Conservation (phyloP, 202 grass and related monocot species). For the Brachypodium distachyon region DNA sequence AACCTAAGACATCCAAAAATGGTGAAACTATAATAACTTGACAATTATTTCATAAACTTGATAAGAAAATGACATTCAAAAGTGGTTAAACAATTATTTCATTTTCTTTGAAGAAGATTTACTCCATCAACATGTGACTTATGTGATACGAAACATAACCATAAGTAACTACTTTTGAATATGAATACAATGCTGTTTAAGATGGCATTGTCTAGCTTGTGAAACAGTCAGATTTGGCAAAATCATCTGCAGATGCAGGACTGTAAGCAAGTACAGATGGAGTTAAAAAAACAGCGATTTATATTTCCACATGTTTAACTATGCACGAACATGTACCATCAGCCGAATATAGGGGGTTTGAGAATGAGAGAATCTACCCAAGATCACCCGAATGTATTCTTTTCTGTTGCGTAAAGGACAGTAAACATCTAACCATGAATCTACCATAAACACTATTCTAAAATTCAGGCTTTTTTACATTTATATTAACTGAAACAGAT, state of each 20-base stretch:
- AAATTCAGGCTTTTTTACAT: background rate
- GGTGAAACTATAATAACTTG: no score
- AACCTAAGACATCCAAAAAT: no score
- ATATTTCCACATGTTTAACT: background rate
- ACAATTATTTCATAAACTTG: no score
- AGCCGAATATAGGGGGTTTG: background rate
- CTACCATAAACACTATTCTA: background rate
- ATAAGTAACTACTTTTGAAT: no score
- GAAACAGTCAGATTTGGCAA: background rate
- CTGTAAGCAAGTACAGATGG: background rate
- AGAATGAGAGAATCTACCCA: background rate
- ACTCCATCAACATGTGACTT: no score
- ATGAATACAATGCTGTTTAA: no score
- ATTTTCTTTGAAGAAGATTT: no score
- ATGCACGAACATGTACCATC: background rate
- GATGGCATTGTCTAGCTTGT: background rate
- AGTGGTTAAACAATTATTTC: no score
- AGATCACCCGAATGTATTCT: background rate
- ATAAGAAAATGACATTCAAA: no score
- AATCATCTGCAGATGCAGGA: conserved; percentile 10
- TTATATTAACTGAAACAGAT: background rate
- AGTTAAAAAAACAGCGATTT: background rate
- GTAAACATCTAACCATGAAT: background rate
- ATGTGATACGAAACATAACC: no score
- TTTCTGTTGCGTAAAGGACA: background rate